Evolutionary conservation across 495 filamentous ascomycete species (phyloP).

Genomic region (Chlorociboria aeruginascens): DNA sequence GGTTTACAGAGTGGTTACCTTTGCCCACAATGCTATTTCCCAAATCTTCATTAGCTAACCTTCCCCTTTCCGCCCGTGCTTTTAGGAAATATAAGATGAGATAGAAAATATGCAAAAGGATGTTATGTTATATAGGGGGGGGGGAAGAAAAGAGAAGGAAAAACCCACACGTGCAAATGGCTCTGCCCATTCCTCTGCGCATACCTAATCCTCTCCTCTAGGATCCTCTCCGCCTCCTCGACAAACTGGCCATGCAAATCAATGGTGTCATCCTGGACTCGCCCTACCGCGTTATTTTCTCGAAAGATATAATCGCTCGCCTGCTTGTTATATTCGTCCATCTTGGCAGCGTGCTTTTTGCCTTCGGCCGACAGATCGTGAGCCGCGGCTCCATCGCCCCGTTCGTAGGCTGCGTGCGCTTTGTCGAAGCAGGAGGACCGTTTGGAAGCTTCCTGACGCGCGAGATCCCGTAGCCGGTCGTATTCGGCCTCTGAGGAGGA

Average conservation of each 20-base stretch:
- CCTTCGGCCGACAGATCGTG: conserved; percentile 74
- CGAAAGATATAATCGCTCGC: conserved; percentile 91
- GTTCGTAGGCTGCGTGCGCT: conserved; percentile 66
- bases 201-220: conserved; percentile 69
- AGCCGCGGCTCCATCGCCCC: conserved; percentile 66
- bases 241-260: conserved; percentile 92
- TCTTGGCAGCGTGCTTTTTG: conserved; percentile 65
- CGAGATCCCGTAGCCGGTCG: conserved; percentile 77
- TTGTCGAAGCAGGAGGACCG: conserved; percentile 61
- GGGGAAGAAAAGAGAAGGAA: not conserved
- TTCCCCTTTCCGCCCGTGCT: not conserved
- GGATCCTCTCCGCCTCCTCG: conserved; percentile 82
- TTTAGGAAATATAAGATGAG: not conserved
- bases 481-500: conserved; percentile 71
- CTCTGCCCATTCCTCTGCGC: conserved; percentile 58
- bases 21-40: conserved; percentile 72
- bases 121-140: not conserved
- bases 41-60: not conserved
- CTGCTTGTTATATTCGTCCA: conserved; percentile 75
- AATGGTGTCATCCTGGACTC: conserved; percentile 69
- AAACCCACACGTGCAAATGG: conserved; percentile 58
- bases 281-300: conserved; percentile 68
- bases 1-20: conserved; percentile 71
- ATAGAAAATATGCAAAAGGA: not conserved
- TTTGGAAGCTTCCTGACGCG: conserved; percentile 64